A percentile compares a stretch with the other conserved stretches of the same genome.
Evolutionary conservation across 495 filamentous ascomycete species (phyloP).

Genomic region (Usnea hakonensis): DNA sequence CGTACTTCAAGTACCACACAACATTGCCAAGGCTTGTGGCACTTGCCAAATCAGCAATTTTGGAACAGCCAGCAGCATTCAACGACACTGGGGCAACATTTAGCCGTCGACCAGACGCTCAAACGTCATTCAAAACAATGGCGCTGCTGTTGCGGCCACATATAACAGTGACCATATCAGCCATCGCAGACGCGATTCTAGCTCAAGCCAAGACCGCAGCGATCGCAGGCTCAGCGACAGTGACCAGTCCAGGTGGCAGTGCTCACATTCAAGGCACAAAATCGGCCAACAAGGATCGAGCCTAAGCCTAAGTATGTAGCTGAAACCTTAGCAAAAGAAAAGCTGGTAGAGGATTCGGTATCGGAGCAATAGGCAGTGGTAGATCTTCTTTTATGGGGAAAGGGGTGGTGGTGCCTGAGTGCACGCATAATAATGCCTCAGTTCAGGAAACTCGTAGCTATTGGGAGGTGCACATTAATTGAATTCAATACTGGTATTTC

Average conservation of each 20-base stretch:
- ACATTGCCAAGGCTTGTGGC: not conserved
- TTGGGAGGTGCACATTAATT: no score
- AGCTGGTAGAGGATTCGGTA: not conserved
- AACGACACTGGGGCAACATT: not conserved
- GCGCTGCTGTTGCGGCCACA: not conserved
- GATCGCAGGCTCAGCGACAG: no score
- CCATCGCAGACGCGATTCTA: not conserved
- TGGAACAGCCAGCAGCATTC: not conserved
- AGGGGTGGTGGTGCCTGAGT: no score
- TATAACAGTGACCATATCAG: not conserved
- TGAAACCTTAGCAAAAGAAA: not conserved
- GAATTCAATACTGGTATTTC: no score
- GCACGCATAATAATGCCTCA: no score
- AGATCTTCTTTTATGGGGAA: not conserved
- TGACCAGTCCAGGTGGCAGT: not conserved
- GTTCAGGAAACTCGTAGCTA: no score
- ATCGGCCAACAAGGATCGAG: not conserved
- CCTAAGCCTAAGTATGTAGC: not conserved
- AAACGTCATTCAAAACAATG: not conserved
- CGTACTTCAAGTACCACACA: not conserved
- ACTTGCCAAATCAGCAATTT: not conserved
- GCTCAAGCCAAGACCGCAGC: not conserved
- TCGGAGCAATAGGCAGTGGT: not conserved
- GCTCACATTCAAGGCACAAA: not conserved
- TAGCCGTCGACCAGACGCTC: not conserved